Evolutionary conservation across 129 eudicot species (phyloP), one percentile per base, ranked within the genome.

Genomic region (Escallonia herrerae): DNA sequence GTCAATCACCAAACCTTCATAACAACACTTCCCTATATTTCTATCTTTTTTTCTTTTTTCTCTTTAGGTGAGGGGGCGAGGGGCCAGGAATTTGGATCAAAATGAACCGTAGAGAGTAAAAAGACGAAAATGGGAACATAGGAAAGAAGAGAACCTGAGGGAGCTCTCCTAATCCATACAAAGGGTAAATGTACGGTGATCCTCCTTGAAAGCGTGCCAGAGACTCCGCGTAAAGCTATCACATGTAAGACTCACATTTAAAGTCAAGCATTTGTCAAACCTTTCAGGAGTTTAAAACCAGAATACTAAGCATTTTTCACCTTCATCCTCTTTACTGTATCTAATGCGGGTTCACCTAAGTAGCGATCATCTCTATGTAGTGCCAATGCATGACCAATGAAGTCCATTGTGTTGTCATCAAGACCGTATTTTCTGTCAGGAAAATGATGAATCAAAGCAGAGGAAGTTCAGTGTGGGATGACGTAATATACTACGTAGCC

Each of bases 331-430:
- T 88, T 85, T 56, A 91, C 98, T 11, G 95, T 83, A 41, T 91
- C 98, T 64, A 88, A 50, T 5, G 98, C 98, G 62, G 96, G 96
- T 74, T 88, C 96, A 65, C 75, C 61, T 54, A 91, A 82, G 82
- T 88, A 91, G 55, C 91, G 85, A 63, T 91, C 98, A 74, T 91
- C 98, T 81, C 91, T 83, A 69, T 87, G 98, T 61, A 91, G 91
- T 50, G 98, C 98, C 77, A 93, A 57, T 4, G 98, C 83, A 70
- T 93, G 98, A 65, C 98, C 96, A 53, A 93, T 93, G 46, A 88
- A 88, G 80, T 93, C 98, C 61, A 93, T 72, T 45, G 96, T 93
- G 83, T 93, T 86, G 81, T 93, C 96, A 81, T 83, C 95, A 74
- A 93, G 98, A 69, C 96, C 98, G 61, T 74, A 91, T 74, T 91